Conservation (phyloP, 768 basidiomycete species). For the Tricholoma terreum region DNA sequence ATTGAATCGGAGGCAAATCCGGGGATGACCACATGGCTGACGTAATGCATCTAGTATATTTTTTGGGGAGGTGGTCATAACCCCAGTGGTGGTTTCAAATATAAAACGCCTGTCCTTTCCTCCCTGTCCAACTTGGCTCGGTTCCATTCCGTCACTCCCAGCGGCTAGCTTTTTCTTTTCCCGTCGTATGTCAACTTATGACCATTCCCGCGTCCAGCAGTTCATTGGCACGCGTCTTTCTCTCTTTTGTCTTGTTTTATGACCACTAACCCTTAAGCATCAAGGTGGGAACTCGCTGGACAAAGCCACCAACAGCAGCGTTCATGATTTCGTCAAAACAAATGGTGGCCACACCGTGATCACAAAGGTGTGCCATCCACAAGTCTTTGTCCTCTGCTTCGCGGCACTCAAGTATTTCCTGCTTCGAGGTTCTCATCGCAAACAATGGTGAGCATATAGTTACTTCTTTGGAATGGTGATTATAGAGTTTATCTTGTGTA, state of each 20-base stretch:
- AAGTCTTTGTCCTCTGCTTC: slow-evolving; percentile 6
- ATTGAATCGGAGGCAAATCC: background rate
- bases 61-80: slow-evolving; percentile 44
- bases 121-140: no score
- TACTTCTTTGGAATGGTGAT: background rate
- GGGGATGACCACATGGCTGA: slow-evolving; percentile 7
- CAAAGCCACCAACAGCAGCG: slow-evolving; percentile 70
- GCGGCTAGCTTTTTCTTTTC: slow-evolving; percentile 13
- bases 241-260: slow-evolving; percentile 9
- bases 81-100: slow-evolving; percentile 33
- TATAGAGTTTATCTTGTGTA: slow-evolving; percentile 28
- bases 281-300: slow-evolving; percentile 94
- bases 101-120: slow-evolving; percentile 22
- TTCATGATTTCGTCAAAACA: slow-evolving; percentile 87
- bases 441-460: slow-evolving; percentile 73
- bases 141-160: no score
- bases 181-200: slow-evolving; percentile 45
- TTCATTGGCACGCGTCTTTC: slow-evolving; percentile 42
- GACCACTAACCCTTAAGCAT: slow-evolving; percentile 11
- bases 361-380: slow-evolving; percentile 69
- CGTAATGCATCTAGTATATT: slow-evolving; percentile 13
- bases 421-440: slow-evolving; percentile 85
- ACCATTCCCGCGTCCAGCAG: slow-evolving; percentile 54
- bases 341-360: slow-evolving; percentile 98
- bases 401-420: background rate